Conservation (phyloP, 2,329 filamentous ascomycete genomes). For the Paracoccidioides brasiliensis region DNA sequence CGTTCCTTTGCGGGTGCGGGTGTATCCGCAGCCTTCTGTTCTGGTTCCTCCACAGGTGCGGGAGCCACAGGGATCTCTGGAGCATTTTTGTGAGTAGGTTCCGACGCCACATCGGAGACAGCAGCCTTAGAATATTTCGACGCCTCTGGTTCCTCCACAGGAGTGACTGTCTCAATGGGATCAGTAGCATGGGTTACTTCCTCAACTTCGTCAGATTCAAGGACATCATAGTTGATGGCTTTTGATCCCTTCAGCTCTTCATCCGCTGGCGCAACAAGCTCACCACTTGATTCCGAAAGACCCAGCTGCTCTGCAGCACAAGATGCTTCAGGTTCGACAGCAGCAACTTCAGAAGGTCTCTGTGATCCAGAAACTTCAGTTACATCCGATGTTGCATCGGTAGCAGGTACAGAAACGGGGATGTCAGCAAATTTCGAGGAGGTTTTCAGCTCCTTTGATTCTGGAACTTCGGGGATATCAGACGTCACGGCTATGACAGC, state of each 20-base stretch:
- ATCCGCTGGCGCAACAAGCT: not conserved
- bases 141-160: not conserved
- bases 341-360: not conserved
- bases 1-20: not conserved
- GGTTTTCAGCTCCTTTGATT: not conserved
- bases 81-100: not conserved
- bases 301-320: not conserved
- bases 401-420: not conserved
- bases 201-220: not conserved
- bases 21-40: not conserved
- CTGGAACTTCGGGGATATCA: not conserved
- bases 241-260: not conserved
- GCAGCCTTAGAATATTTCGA: not conserved
- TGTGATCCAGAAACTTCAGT: not conserved
- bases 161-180: not conserved
- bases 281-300: not conserved
- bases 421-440: not conserved
- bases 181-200: not conserved
- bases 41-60: not conserved
- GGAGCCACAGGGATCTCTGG: not conserved
- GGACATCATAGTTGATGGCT: not conserved
- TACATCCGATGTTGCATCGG: not conserved
- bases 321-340: not conserved
- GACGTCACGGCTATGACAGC: not conserved
- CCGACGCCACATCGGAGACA: not conserved